A percentile compares a stretch with the other conserved stretches of the same genome.
Evolutionary conservation across 106 monocot species (phyloP).

Genomic region (Dendrobium nobile): DNA sequence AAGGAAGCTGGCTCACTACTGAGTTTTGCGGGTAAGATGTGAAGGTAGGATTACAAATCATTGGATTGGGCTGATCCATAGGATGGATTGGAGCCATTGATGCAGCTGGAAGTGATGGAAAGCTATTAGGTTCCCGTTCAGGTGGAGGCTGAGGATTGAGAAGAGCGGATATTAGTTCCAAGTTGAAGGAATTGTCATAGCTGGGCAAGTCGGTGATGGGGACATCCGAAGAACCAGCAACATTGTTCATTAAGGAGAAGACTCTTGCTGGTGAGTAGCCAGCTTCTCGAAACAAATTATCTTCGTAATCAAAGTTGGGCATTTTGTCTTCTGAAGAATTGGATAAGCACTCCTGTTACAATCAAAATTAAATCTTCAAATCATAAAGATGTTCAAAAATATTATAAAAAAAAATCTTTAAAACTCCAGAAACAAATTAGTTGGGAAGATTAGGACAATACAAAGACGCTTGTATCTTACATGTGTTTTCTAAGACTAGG

Average conservation of each 20-base stretch:
- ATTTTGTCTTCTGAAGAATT: slow-evolving; percentile 46
- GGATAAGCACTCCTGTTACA: slow-evolving; percentile 47
- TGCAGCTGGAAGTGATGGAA: neutral
- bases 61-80: neutral
- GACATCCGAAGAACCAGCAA: too few relatives aligned
- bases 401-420: too few relatives aligned
- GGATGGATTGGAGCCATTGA: neutral
- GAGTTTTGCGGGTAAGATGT: neutral
- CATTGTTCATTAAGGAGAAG: slow-evolving; percentile 7
- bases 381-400: neutral
- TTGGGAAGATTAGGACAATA: too few relatives aligned
- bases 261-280: slow-evolving; percentile 6
- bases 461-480: too few relatives aligned
- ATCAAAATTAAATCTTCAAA: neutral
- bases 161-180: slow-evolving; percentile 31
- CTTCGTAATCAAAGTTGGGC: slow-evolving; percentile 49
- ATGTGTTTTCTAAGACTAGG: too few relatives aligned
- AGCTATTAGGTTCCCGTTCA: slow-evolving; percentile 3
- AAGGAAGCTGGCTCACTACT: slow-evolving; percentile 6
- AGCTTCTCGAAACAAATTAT: slow-evolving; percentile 12
- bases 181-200: slow-evolving; percentile 31
- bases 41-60: neutral
- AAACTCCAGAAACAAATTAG: too few relatives aligned
- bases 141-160: slow-evolving; percentile 19
- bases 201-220: slow-evolving; percentile 11